Evolutionary conservation across 768 basidiomycete genomes (phyloP), one percentile per base, ranked within the genome.

Genomic region (Tremella mesenterica): DNA sequence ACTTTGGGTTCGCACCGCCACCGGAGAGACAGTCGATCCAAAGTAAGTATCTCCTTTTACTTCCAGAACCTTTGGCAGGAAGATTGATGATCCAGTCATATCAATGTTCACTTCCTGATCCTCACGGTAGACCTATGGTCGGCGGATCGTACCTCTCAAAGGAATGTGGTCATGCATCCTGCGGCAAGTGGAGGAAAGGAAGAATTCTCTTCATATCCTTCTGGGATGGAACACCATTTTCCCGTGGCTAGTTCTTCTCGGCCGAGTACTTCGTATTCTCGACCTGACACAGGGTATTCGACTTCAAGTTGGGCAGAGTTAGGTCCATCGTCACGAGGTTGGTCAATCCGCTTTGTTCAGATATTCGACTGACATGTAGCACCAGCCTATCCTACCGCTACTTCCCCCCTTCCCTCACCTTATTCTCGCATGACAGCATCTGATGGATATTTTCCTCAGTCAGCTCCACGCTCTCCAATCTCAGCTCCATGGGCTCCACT

Each of bases 61-160:
- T n/a, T 29, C 44, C 18, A n/a, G 25, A 14, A 27, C n/a, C 43
- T 28, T 5, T 26, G 26, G 44, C 58, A 51, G 52, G 50, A 51
- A n/a, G 12, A 66, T 44, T 31, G 26, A 44, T n/a, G 10, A 13
- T 29, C 1, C 52, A 93, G 91, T 59, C 84, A 88, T 44, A 78
- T 93, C 46, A 86, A 92, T 71, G 83, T 79, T 57, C 85, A 86
- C 1, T 92, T 90, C 74, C 88, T 96, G 70, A 74, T 95, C 38
- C 85, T 89, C 25, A 86, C 87, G 16, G 88, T 88, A n/a, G 91
- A 95, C 74, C 76, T 96, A 2, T 93, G 89, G 86, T 88, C 87
- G 0, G 79, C 78, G 39, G 88, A 91, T 61, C 85, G 82, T 13
- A 82, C 79, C 59, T 80, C 83, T 27, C 88, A 93, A 67, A 85